A percentile compares a stretch with the other conserved stretches of the same genome.
Evolutionary conservation across 805 yeast species (phyloP).

Genomic region (Ogataea polymorpha): DNA sequence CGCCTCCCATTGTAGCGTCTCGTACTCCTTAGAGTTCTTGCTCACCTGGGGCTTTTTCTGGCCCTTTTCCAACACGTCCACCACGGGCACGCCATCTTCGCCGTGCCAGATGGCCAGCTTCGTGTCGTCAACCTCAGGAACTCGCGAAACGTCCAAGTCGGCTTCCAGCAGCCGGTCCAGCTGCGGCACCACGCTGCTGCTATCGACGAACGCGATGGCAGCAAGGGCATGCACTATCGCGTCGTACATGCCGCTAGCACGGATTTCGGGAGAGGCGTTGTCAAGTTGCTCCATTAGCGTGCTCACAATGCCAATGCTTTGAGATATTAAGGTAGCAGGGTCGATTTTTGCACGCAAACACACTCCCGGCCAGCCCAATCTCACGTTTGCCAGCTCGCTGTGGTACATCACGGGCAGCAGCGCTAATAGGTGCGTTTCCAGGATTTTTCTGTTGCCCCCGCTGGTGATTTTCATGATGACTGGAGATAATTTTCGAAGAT

Average conservation of each 20-base stretch:
- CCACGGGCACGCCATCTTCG: constrained; percentile 64
- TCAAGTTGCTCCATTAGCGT: constrained; percentile 16
- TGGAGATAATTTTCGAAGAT: constrained; percentile 30
- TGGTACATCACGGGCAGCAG: constrained; percentile 46
- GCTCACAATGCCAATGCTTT: constrained; percentile 25
- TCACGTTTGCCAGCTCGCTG: constrained; percentile 32
- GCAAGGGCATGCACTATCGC: constrained; percentile 51
- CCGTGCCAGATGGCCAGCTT: constrained; percentile 66
- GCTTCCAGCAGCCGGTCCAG: constrained; percentile 41
- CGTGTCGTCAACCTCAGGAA: constrained; percentile 43
- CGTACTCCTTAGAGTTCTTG: constrained; percentile 81
- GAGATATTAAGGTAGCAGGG: constrained; percentile 54
- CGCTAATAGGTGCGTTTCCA: constrained; percentile 36
- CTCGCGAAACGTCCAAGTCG: constrained; percentile 38
- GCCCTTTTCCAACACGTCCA: constrained; percentile 52
- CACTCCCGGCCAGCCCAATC: constrained; percentile 74
- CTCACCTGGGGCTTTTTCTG: constrained; percentile 47
- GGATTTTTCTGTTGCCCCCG: constrained; percentile 18
- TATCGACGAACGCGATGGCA: constrained; percentile 55
- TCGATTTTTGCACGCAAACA: constrained; percentile 59
- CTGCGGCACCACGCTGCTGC: constrained; percentile 51
- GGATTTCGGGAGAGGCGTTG: constrained; percentile 19
- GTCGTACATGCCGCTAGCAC: constrained; percentile 44
- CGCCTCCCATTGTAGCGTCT: constrained; percentile 87
- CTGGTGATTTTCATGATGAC: constrained; percentile 39